Conservation (phyloP, 768 basidiomycete species). For the Mycena kentingensis region DNA sequence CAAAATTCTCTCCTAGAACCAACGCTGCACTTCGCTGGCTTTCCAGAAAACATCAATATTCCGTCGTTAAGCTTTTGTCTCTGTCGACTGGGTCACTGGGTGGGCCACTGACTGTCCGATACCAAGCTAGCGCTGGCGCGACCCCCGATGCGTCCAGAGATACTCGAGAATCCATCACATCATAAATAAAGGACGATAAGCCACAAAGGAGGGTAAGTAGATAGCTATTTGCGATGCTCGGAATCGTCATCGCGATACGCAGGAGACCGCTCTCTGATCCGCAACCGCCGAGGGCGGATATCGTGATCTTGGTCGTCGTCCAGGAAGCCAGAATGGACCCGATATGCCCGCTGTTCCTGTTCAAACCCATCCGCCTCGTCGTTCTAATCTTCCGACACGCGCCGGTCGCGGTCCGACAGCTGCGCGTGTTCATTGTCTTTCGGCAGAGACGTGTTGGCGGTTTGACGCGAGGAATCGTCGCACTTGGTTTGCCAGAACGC, state of each 20-base stretch:
- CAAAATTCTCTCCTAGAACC: too few species aligned
- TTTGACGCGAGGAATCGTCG: constrained; percentile 68
- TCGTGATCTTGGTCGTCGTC: constrained; percentile 64
- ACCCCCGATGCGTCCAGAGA: too few species aligned
- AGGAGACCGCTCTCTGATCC: constrained; percentile 14
- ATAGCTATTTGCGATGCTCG: too few species aligned
- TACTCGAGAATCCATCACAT: too few species aligned
- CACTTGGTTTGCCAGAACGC: constrained; percentile 38
- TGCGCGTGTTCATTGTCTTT: constrained; percentile 68
- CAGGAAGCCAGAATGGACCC: constrained; percentile 25
- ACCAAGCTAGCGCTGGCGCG: too few species aligned
- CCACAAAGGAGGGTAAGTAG: too few species aligned
- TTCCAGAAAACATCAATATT: too few species aligned
- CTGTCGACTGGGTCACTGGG: too few species aligned
- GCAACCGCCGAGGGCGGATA: constrained; percentile 16
- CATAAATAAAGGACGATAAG: too few species aligned
- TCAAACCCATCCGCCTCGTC: constrained; percentile 71
- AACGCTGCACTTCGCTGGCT: too few species aligned
- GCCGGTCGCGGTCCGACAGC: constrained; percentile 53
- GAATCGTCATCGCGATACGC: constrained; percentile 27
- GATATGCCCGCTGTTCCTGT: constrained; percentile 27
- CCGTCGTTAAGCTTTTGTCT: too few species aligned
- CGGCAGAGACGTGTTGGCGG: constrained; percentile 79
- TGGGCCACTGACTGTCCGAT: too few species aligned
- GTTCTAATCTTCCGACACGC: constrained; percentile 70